Base-by-base conservation (phyloP, 2,329 filamentous ascomycete genomes). In the Cladorrhinum sp. region DNA sequence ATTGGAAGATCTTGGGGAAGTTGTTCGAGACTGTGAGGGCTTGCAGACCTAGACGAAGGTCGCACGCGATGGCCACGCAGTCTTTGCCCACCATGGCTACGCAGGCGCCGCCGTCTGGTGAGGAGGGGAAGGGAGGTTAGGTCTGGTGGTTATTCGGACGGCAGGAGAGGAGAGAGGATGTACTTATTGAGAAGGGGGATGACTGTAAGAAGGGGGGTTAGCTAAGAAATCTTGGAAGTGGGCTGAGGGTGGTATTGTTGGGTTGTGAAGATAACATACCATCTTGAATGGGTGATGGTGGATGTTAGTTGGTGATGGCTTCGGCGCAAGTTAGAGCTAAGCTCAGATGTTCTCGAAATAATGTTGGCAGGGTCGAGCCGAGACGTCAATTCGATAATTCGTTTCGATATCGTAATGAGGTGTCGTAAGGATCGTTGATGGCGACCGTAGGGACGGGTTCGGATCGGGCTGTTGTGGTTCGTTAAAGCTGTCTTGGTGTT, bases 1-100 rank as follows among this genome's bases (percentile, higher is more conserved):
- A 98, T 77, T 89, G 87, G 87, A 98, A 98, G 83, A 99, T 91
- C 84, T 99, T 99, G 81, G 95, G 95, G 84, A 98, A 98, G 88
- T 98, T 95, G 88, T 99, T 99, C 76, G 92, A 97, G 62, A 99
- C 91, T 65, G 95, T 99, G 74, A 99, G 85, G 73, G 95, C 85
- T 81, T 99, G 95, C 74, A 98, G 88, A 72, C 95, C 95, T 68
- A 99, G 91, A 66, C 95, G 93, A 68, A 99, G 91, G 79, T 99
- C 95, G 83, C 95, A 99, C 76, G 95, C 95, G 75, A 99, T 98
- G 78, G 95, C 95, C 64, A 99, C 95, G 78, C 95, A 99, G 87
- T 98, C 93, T 81, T 99, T 98, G 82, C 95, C 95, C 67, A 96
- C 93, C 95, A 98, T 98, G 78, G 93, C 93, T 68, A 98, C 92